Percentiles rank a stretch among this genome's conserved stretches.
phyloP scores from a whole-genome alignment of 2,329 filamentous ascomycete genomes.

The Blastomyces gilchristii region DNA sequence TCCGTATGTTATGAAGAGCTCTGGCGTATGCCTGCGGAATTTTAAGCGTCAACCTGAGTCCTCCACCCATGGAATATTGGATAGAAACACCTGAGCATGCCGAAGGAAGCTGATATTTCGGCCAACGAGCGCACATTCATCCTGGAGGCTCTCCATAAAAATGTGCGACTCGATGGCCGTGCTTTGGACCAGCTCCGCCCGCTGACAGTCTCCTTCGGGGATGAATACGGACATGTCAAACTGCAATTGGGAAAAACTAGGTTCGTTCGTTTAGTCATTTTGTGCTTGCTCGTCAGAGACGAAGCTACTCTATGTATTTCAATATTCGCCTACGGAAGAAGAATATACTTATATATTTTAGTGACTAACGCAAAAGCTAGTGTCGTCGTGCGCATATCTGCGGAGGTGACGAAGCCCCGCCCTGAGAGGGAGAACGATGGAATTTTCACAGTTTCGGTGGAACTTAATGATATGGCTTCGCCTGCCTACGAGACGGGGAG shows the following conservation, averaged over 20 bases:
- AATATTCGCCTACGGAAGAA: background rate
- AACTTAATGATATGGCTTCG: slow-evolving; percentile 84
- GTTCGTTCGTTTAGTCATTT: slow-evolving; percentile 38
- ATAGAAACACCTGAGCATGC: slow-evolving; percentile 11
- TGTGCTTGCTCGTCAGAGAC: background rate
- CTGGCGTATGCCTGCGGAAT: too few species aligned
- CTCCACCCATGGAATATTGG: slow-evolving; percentile 8
- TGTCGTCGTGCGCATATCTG: slow-evolving; percentile 73
- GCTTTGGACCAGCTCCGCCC: slow-evolving; percentile 68
- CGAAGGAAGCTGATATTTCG: slow-evolving; percentile 54
- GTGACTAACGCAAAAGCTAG: slow-evolving; percentile 35
- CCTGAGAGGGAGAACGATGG: slow-evolving; percentile 89
- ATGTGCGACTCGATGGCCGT: slow-evolving; percentile 75
- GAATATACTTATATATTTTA: background rate
- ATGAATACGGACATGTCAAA: slow-evolving; percentile 83
- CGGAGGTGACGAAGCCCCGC: slow-evolving; percentile 77
- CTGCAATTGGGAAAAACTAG: slow-evolving; percentile 83
- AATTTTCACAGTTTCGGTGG: slow-evolving; percentile 82
- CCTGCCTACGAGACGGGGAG: slow-evolving; percentile 79
- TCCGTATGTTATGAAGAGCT: background rate
- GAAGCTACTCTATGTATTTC: background rate
- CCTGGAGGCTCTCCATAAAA: slow-evolving; percentile 67
- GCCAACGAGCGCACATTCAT: slow-evolving; percentile 82
- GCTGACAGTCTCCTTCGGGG: slow-evolving; percentile 69
- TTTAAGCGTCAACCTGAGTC: background rate